These are phyloP conservation scores for Dissoconium aciculare DNA, from an alignment of 2,329 filamentous ascomycete genomes.

Conservation along the genomic window DNA sequence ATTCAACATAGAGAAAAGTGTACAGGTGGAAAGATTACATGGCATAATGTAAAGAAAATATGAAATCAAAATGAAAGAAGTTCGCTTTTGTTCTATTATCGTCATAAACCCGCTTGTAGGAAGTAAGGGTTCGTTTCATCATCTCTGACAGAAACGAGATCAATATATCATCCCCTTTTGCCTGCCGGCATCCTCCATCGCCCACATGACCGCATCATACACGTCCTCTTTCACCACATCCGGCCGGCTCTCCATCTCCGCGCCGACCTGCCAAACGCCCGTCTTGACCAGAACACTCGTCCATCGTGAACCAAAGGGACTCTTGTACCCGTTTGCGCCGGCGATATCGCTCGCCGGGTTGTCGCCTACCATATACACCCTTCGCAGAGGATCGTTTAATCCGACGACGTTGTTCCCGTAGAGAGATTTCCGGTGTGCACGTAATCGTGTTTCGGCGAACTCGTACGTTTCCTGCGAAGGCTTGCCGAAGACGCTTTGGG, in stretches of 20 bases:
- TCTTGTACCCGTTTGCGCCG: slow-evolving; percentile 65
- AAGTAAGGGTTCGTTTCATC: no score
- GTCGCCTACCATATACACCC: slow-evolving; percentile 82
- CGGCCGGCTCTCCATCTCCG: slow-evolving; percentile 38
- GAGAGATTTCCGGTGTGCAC: slow-evolving; percentile 41
- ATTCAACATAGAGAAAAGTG: no score
- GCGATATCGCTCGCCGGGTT: slow-evolving; percentile 68
- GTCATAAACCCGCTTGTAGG: no score
- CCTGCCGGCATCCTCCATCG: slow-evolving; percentile 39
- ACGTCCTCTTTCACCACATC: slow-evolving; percentile 59
- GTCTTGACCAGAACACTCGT: slow-evolving; percentile 62
- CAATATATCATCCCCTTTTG: slow-evolving; percentile 16
- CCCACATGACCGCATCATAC: slow-evolving; percentile 62
- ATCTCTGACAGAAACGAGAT: no score
- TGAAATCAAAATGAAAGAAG: no score
- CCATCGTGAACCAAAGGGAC: slow-evolving; percentile 57
- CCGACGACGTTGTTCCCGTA: slow-evolving; percentile 23
- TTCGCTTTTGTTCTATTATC: no score
- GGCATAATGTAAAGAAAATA: no score
- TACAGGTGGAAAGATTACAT: no score
- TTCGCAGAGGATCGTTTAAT: slow-evolving; percentile 37
- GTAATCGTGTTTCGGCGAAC: slow-evolving; percentile 65
- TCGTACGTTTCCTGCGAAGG: slow-evolving; percentile 63
- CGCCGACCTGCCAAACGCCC: slow-evolving; percentile 50
- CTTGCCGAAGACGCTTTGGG: slow-evolving; percentile 66